These are phyloP conservation scores for Yarrowia yakushimensis DNA, from an alignment of 805 yeast species.

Conservation along the genomic window DNA sequence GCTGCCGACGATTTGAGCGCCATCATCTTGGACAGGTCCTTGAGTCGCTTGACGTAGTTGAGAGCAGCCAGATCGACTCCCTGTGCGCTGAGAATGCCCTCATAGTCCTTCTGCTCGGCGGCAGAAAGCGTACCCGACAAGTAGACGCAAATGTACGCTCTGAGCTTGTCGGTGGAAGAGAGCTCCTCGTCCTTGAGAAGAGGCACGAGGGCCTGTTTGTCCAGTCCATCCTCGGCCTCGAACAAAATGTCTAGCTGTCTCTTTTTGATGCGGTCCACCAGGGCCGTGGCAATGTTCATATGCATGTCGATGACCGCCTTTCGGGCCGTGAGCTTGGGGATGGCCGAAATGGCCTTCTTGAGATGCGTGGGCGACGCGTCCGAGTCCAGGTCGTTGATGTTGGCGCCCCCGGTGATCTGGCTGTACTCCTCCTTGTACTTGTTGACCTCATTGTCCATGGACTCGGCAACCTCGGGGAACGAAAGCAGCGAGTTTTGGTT, in stretches of 20 bases:
- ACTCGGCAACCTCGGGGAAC: slow-evolving; percentile 98
- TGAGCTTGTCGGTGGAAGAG: slow-evolving; percentile 63
- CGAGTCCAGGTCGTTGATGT: slow-evolving; percentile 65
- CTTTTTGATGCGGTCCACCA: slow-evolving; percentile 79
- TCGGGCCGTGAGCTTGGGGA: slow-evolving; percentile 88
- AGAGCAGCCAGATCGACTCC: slow-evolving; percentile 60
- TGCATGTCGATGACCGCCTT: slow-evolving; percentile 91
- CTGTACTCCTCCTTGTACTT: slow-evolving; percentile 83
- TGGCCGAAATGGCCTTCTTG: slow-evolving; percentile 73
- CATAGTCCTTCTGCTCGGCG: slow-evolving; percentile 58
- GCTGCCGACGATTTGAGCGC: slow-evolving; percentile 38
- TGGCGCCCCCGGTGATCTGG: slow-evolving; percentile 74
- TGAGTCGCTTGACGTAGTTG: slow-evolving; percentile 71
- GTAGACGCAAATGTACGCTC: slow-evolving; percentile 81
- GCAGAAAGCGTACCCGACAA: slow-evolving; percentile 48
- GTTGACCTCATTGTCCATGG: slow-evolving; percentile 79
- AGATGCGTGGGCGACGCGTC: slow-evolving; percentile 43
- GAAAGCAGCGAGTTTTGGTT: slow-evolving; percentile 75
- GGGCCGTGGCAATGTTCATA: slow-evolving; percentile 86
- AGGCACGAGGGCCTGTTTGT: slow-evolving; percentile 47
- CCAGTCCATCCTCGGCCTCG: slow-evolving; percentile 85
- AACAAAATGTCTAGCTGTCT: slow-evolving; percentile 85
- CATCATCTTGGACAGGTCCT: slow-evolving; percentile 62
- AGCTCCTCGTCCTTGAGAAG: slow-evolving; percentile 57
- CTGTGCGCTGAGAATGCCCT: slow-evolving; percentile 54